Evolutionary conservation across 176 grass and related monocot species (phyloP).

Genomic region (Musa beccarii): DNA sequence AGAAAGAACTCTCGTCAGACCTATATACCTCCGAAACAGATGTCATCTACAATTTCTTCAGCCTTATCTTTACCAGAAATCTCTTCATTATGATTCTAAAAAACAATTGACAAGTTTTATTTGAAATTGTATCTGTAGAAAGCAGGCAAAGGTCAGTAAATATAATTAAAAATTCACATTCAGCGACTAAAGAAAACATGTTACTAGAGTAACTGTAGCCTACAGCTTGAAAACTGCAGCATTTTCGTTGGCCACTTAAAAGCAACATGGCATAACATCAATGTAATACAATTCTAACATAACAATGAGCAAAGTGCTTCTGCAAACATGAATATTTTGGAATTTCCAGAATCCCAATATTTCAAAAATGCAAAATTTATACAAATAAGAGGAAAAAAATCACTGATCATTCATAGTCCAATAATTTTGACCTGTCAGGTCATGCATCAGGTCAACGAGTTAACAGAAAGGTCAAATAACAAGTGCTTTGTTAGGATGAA

Average conservation of each 20-base stretch:
- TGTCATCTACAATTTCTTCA: neutral
- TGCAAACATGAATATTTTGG: no score
- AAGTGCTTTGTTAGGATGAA: neutral
- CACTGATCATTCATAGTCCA: neutral
- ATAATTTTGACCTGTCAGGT: neutral
- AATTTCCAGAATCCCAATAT: no score
- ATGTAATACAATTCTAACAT: no score
- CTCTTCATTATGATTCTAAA: neutral
- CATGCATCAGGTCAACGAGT: neutral
- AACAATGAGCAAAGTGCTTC: no score
- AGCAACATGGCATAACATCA: no score
- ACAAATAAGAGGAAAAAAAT: neutral
- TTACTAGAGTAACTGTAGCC: no score
- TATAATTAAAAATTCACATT: no score
- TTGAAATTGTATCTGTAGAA: neutral
- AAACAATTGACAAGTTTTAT: neutral
- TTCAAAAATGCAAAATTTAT: neutral
- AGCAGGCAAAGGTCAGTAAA: neutral
- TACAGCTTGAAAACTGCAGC: neutral
- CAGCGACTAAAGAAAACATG: no score
- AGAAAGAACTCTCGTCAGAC: neutral
- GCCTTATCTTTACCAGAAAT: neutral
- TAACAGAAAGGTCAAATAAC: neutral
- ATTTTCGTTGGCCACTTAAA: neutral
- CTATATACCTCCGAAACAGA: neutral